Conservation (phyloP, 1,139 yeast genomes). For the Meyerozyma smithsonii region DNA sequence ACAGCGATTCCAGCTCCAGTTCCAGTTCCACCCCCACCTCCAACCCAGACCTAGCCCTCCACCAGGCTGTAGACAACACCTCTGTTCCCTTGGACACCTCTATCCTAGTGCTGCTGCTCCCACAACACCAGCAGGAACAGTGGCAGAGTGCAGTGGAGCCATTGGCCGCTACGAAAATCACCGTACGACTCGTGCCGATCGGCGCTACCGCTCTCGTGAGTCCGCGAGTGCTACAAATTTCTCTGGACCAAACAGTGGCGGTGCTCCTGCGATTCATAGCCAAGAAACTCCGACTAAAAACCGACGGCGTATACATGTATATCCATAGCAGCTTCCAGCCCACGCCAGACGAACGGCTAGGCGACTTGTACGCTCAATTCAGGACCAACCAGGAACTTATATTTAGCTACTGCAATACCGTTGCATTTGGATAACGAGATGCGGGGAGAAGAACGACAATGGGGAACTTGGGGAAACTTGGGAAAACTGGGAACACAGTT, state of each 20-base stretch:
- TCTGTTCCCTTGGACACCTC: conserved; percentile 1
- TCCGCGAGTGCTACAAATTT: conserved; percentile 48
- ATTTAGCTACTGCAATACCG: conserved; percentile 49
- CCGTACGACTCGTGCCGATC: conserved; percentile 51
- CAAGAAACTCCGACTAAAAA: conserved; percentile 31
- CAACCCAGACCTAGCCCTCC: not conserved
- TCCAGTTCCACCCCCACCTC: not conserved
- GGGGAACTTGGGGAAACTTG: no score
- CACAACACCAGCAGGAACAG: not conserved
- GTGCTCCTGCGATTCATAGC: conserved; percentile 42
- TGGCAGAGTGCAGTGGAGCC: not conserved
- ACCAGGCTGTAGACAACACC: not conserved
- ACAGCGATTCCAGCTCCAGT: conserved; percentile 1
- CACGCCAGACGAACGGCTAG: conserved; percentile 51
- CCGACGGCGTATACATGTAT: conserved; percentile 31
- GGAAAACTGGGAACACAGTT: no score
- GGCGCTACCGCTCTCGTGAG: conserved; percentile 50
- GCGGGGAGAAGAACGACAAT: no score
- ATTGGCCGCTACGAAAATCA: conserved; percentile 22
- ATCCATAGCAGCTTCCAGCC: conserved; percentile 61
- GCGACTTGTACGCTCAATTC: conserved; percentile 42
- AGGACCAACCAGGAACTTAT: conserved; percentile 47
- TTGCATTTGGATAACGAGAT: conserved; percentile 63
- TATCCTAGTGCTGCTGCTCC: not conserved
- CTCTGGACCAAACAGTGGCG: conserved; percentile 41